Base-by-base conservation (phyloP, 768 basidiomycete species). In the Phylloporus sp. region DNA sequence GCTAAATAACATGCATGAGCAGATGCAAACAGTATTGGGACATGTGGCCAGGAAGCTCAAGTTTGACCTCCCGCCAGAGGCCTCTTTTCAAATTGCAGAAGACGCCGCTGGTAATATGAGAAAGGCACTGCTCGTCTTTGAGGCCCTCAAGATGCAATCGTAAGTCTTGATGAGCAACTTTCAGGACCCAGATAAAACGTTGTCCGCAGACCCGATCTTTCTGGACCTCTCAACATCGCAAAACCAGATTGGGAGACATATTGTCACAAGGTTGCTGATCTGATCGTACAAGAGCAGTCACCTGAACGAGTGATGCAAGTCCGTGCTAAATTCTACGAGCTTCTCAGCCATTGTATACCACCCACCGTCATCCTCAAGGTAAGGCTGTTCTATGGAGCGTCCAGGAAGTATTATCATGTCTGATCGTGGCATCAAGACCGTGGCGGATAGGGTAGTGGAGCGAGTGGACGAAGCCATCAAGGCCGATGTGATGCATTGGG, bases 161-260 rank as follows among this genome's bases (percentile, higher is more conserved):
- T 92, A 56, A 57, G 87, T 70, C 29, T 15, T 41, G 46, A 47
- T 47, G n/a, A 2, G 16, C 24, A 23, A 36, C 44, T 10, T 50
- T 34, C 13, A 18, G 36, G 35, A 42, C 8, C 2, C 28, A 48
- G 47, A 55, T 16, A 43, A 38, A 43, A 46, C 44, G 32, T 48
- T 45, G 23, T 8, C 52, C 43, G 12, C 60, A 92, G 90, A 49
- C 88, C 90, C n/a, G 89, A 93, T 66, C 76, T 95, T 34, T 80
- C 83, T 5, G 88, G 89, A 28, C 73, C 87, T 34, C 71, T 93
- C 50, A 77, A 80, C 29, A 92, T 95, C 50, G 92, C 94, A 13
- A 94, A 97, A 70, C 94, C 97, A n/a, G 97, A 99, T 64, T 99
- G 97, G 97, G 97, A 99, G 69, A 90, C 88, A 11, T 99, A 97